Conservation (phyloP, 179 eudicot species). For the Vitellaria paradoxa region DNA sequence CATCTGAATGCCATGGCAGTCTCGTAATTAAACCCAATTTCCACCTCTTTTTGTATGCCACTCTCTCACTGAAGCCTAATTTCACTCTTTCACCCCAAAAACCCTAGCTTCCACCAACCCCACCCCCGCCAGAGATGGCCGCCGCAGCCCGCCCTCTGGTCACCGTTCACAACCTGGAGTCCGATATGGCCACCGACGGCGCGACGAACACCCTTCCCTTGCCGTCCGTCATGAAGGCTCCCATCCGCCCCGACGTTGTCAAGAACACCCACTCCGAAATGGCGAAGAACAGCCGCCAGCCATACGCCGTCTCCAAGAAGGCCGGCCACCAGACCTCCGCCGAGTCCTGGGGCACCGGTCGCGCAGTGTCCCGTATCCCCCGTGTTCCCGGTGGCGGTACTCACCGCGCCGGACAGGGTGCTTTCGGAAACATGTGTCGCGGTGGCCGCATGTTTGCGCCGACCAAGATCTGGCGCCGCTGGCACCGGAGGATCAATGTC, state of each 20-base stretch:
- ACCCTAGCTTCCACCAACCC: neutral
- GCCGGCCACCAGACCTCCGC: conserved; percentile 45
- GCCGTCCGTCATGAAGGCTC: conserved; percentile 56
- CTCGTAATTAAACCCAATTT: neutral
- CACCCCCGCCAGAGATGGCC: conserved; percentile 30
- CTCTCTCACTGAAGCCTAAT: no score
- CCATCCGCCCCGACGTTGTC: conserved; percentile 70
- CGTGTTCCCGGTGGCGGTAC: no score
- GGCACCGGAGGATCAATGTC: no score
- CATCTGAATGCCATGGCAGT: no score
- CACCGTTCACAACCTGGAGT: conserved; percentile 45
- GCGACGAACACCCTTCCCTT: conserved; percentile 26
- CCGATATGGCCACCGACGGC: conserved; percentile 55
- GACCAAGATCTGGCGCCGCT: no score
- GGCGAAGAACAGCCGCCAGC: conserved; percentile 68
- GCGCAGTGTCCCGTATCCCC: no score
- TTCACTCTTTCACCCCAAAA: conserved; percentile 18
- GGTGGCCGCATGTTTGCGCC: no score
- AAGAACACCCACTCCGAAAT: conserved; percentile 55
- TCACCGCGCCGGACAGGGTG: no score
- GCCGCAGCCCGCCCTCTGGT: conserved; percentile 64
- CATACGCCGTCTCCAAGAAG: conserved; percentile 66
- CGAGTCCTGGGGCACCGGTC: no score
- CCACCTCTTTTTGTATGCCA: no score
- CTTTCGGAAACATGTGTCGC: no score